Evolutionary conservation across 2,329 filamentous ascomycete genomes (phyloP), one percentile per base, ranked within the genome.

Genomic region (Diplodia sapinea): DNA sequence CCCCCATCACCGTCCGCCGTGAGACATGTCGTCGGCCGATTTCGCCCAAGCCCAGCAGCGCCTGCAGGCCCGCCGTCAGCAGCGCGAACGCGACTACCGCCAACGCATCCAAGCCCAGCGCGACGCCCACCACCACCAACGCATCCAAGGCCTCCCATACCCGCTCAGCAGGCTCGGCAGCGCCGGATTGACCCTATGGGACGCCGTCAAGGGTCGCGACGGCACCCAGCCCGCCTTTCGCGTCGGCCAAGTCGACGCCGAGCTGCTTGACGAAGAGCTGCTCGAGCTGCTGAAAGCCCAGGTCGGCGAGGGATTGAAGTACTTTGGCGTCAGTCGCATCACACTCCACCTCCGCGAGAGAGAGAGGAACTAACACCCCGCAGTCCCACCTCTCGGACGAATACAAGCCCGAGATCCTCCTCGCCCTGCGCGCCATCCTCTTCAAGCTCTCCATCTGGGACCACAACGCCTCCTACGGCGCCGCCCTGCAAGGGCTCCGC

Each of bases 381-480:
- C 4, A 83, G 77, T 76, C 84, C 17, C 88, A 94, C 77, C 80
- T 96, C 54, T 87, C 91, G 68, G 93, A 97, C 77, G 92, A 96
- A 74, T 97, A 92, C 89, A 89, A 89, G 15, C 85, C 91, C 64
- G 95, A 98, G 80, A 94, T 98, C 65, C 84, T 91, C 70, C 84
- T 97, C 33, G 86, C 84, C 0, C 83, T 99, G 67, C 86, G 94
- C 56, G 88, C 90, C 1, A 83, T 93, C 3, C 83, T 99, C 8
- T 99, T 97, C 84, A 99, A 99, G 80, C 86, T 99, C 70, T 93
- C 91, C 17, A 89, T 99, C 68, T 99, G 95, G 95, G 94, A 98
- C 78, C 92, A 97, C 78, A 90, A 97, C 78, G 92, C 95, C 49
- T 96, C 92, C 5, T 98, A 99, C 79, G 95, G 95, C 69, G 95